Conservation (phyloP, 768 basidiomycete genomes). For the Leccinum fibrillosum region DNA sequence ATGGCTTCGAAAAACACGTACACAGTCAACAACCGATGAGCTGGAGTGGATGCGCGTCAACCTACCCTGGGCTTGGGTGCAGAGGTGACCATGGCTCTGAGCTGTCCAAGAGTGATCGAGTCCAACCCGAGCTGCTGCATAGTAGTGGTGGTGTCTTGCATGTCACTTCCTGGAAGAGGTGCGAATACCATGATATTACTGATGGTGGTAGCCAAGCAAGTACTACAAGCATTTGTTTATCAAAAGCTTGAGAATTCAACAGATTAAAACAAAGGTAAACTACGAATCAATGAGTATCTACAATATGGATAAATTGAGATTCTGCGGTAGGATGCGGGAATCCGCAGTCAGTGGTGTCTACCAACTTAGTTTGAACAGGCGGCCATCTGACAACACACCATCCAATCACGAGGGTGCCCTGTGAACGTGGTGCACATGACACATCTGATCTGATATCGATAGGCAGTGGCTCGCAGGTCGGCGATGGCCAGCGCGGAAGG, state of each 20-base stretch:
- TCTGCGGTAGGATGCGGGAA: background rate
- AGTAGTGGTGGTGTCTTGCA: conserved; percentile 27
- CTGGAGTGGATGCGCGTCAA: conserved; percentile 9
- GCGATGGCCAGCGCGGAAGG: conserved; percentile 21
- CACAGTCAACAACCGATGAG: conserved; percentile 16
- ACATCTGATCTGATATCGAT: conserved; percentile 18
- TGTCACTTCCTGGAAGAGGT: conserved; percentile 25
- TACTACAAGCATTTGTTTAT: conserved; percentile 17
- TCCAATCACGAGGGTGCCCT: conserved; percentile 7
- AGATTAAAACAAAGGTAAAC: conserved; percentile 20
- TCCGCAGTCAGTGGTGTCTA: conserved; percentile 2
- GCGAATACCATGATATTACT: conserved; percentile 33
- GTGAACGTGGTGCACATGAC: conserved; percentile 6
- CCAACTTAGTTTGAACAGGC: conserved; percentile 7
- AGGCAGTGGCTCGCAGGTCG: conserved; percentile 3
- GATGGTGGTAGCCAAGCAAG: background rate
- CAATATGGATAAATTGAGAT: background rate
- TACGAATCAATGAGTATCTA: background rate
- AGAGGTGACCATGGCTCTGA: conserved; percentile 67
- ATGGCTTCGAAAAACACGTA: conserved; percentile 53
- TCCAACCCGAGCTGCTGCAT: conserved; percentile 49
- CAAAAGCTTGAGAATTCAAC: conserved; percentile 26
- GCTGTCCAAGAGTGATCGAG: conserved; percentile 79
- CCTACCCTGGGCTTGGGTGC: conserved; percentile 74
- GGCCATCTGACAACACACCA: background rate